phyloP scores from a whole-genome alignment of 768 basidiomycete genomes.

The Suillus tomentosus region DNA sequence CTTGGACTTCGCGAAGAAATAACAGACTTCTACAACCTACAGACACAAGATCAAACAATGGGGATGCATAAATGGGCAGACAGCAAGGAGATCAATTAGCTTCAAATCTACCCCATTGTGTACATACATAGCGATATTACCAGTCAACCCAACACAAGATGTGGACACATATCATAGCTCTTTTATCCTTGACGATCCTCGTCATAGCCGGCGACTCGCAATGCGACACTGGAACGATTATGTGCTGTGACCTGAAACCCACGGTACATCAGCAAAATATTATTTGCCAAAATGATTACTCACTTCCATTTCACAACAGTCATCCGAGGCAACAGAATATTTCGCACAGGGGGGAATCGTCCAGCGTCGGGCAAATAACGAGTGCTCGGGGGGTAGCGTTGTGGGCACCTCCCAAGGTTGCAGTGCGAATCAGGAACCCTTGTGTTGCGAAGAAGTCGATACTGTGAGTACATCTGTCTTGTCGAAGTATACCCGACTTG shows the following conservation, averaged over 20 bases:
- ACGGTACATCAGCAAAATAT: slow-evolving; percentile 8
- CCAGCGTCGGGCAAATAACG: slow-evolving; percentile 2
- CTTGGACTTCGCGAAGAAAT: neutral
- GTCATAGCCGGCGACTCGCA: slow-evolving; percentile 9
- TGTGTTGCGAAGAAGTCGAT: slow-evolving; percentile 41
- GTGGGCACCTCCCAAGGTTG: slow-evolving; percentile 15
- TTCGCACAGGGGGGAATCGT: slow-evolving; percentile 15
- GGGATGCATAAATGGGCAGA: neutral
- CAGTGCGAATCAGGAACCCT: slow-evolving; percentile 31
- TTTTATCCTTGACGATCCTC: slow-evolving; percentile 5
- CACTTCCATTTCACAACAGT: neutral
- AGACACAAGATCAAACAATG: neutral
- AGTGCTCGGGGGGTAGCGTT: slow-evolving; percentile 11
- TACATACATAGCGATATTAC: neutral
- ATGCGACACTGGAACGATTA: slow-evolving; percentile 16
- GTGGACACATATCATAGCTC: slow-evolving; percentile 4
- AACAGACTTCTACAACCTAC: neutral
- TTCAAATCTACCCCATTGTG: neutral
- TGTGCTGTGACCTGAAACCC: slow-evolving; percentile 15
- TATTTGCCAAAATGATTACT: neutral
- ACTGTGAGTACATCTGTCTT: slow-evolving; percentile 31
- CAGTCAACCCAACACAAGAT: neutral
- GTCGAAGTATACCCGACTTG: neutral
- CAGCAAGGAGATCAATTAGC: neutral
- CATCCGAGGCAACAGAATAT: neutral